phyloP scores from a whole-genome alignment of 2,329 filamentous ascomycete genomes.

The Phialocephala subalpina region DNA sequence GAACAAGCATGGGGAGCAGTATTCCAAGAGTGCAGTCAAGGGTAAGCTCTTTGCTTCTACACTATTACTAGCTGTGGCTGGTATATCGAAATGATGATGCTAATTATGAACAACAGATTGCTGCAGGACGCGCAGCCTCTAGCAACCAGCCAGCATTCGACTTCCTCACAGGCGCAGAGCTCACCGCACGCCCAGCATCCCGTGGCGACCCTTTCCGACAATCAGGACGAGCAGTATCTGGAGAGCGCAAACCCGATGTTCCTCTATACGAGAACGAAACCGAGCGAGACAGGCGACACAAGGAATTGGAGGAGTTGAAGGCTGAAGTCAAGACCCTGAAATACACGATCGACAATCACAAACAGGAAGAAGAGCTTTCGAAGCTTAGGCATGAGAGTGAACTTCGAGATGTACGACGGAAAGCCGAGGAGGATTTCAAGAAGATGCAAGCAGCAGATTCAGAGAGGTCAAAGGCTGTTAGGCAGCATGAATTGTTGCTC shows the following conservation, averaged over 20 bases:
- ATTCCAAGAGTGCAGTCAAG: conserved; percentile 43
- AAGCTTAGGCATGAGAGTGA: conserved; percentile 84
- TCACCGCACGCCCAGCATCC: conserved; percentile 43
- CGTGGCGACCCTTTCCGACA: conserved; percentile 36
- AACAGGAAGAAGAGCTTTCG: conserved; percentile 86
- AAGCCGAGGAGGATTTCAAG: conserved; percentile 87
- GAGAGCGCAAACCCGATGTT: conserved; percentile 54
- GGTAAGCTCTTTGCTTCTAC: conserved; percentile 29
- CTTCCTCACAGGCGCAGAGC: conserved; percentile 62
- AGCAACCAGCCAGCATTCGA: conserved; percentile 63
- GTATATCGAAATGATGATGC: not conserved
- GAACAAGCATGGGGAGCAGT: conserved; percentile 41
- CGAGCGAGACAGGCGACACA: conserved; percentile 35
- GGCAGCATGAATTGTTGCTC: conserved; percentile 58
- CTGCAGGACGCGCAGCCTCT: conserved; percentile 56
- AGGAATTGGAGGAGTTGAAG: conserved; percentile 78
- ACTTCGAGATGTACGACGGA: conserved; percentile 78
- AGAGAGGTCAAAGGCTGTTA: conserved; percentile 57
- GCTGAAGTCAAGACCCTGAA: conserved; percentile 87
- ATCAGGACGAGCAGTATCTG: conserved; percentile 61
- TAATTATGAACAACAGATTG: conserved; percentile 42
- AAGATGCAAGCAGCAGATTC: conserved; percentile 66
- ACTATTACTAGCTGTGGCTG: no score
- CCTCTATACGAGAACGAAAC: conserved; percentile 45
- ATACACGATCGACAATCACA: conserved; percentile 86